A percentile compares a stretch with the other conserved stretches of the same genome.
These are phyloP conservation scores for Cynara cardunculus DNA, from an alignment of 129 eudicot genomes.

Conservation along the genomic window DNA sequence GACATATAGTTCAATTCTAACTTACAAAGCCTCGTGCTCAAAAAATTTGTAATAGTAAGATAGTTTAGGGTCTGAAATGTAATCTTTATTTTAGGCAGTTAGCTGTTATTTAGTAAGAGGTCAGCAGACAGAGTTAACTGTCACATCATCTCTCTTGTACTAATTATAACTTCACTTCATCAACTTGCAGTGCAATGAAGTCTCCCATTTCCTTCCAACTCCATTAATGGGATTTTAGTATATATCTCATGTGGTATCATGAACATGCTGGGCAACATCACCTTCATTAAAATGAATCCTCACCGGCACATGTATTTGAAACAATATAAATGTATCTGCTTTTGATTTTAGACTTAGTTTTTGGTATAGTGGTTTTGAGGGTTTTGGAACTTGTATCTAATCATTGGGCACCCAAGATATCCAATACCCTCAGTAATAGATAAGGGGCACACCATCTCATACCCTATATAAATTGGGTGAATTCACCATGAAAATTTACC, in stretches of 20 bases:
- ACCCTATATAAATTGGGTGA: neutral
- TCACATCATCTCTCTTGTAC: neutral
- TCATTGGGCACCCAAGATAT: neutral
- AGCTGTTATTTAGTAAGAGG: neutral
- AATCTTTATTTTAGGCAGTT: neutral
- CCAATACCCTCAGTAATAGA: neutral
- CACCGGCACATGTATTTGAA: neutral
- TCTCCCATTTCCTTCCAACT: neutral
- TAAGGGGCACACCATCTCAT: neutral
- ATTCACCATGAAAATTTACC: neutral
- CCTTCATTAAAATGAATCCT: neutral
- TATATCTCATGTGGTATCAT: neutral
- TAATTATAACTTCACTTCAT: neutral
- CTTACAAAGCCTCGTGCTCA: neutral
- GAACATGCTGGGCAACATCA: neutral
- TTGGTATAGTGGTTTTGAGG: neutral
- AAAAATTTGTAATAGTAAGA: neutral
- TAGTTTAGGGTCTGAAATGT: neutral
- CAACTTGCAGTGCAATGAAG: neutral
- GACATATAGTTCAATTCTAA: neutral
- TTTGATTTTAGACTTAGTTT: neutral
- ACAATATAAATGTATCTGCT: constrained; percentile 9
- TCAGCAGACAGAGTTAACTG: neutral
- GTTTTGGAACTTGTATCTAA: neutral
- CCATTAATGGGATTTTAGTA: neutral